Percentiles rank a stretch among this genome's conserved stretches.
Conservation (phyloP, 305 asterid genomes). For the Fraxinus baroniana region DNA sequence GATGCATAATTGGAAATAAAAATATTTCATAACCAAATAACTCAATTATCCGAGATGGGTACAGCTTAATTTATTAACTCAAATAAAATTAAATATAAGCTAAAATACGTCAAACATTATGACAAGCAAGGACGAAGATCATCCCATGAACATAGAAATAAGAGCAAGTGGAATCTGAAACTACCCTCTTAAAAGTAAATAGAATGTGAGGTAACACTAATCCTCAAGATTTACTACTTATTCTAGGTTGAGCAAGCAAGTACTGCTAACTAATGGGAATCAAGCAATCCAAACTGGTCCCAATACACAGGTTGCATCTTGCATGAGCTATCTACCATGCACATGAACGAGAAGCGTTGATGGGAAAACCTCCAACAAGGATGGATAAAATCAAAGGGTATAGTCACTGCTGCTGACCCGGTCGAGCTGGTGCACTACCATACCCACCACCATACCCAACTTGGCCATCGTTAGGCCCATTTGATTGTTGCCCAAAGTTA, state of each 20-base stretch:
- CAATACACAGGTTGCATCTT: slow-evolving; percentile 35
- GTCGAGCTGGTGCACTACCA: slow-evolving; percentile 51
- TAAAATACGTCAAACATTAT: slow-evolving; percentile 45
- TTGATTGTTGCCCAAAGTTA: slow-evolving; percentile 39
- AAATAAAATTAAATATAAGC: slow-evolving; percentile 31
- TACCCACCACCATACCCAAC: slow-evolving; percentile 55
- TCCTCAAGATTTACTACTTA: slow-evolving; percentile 48
- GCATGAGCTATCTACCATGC: slow-evolving; percentile 45
- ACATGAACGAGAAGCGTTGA: slow-evolving; percentile 27
- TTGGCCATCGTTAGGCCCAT: slow-evolving; percentile 48
- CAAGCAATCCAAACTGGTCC: slow-evolving; percentile 54
- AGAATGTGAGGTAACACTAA: slow-evolving; percentile 37
- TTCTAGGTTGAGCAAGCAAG: slow-evolving; percentile 45
- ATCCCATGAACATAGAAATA: slow-evolving; percentile 36
- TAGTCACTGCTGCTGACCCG: slow-evolving; percentile 54
- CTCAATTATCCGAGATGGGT: background rate
- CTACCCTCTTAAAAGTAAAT: slow-evolving; percentile 24
- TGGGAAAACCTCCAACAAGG: slow-evolving; percentile 29
- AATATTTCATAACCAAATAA: slow-evolving; percentile 12
- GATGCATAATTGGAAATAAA: background rate
- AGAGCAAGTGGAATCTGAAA: slow-evolving; percentile 37
- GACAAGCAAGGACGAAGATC: slow-evolving; percentile 35
- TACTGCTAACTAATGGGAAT: slow-evolving; percentile 38
- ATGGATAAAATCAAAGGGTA: slow-evolving; percentile 6
- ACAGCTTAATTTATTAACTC: slow-evolving; percentile 10